Conservation (phyloP, 192 early-diverging fungal genomes). For the Entomortierella parvispora region DNA sequence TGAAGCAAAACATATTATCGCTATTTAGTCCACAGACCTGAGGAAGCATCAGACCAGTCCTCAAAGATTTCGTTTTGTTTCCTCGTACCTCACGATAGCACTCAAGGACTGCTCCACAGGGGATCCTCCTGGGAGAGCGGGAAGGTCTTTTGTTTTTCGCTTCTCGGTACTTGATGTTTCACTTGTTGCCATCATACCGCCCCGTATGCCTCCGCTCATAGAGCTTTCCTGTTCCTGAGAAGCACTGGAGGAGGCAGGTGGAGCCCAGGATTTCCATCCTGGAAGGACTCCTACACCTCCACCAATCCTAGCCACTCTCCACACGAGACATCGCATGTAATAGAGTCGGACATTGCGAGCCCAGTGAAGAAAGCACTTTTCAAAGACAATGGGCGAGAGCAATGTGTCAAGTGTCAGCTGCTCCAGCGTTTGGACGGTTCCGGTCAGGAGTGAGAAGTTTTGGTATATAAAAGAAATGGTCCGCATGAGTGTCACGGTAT, state of each 20-base stretch:
- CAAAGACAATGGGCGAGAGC: slow-evolving; percentile 53
- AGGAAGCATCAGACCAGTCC: too few relatives aligned
- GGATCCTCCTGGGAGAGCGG: slow-evolving; percentile 1
- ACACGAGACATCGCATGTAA: slow-evolving; percentile 59
- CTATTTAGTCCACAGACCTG: neutral
- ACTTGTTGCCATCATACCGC: slow-evolving; percentile 33
- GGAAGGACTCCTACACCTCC: slow-evolving; percentile 44
- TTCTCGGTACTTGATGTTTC: neutral
- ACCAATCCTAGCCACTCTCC: slow-evolving; percentile 54
- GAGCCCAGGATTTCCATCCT: slow-evolving; percentile 31
- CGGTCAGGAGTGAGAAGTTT: slow-evolving; percentile 59
- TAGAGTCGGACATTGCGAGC: slow-evolving; percentile 59
- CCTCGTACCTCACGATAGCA: slow-evolving; percentile 30
- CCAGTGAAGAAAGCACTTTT: slow-evolving; percentile 62
- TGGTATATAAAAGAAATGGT: slow-evolving; percentile 61
- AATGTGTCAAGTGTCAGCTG: slow-evolving; percentile 51
- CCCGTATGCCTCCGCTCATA: neutral
- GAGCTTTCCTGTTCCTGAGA: neutral
- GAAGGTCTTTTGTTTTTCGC: slow-evolving; percentile 21
- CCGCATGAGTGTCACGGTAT: slow-evolving; percentile 58
- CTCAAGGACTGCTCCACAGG: slow-evolving; percentile 23
- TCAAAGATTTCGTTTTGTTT: too few relatives aligned
- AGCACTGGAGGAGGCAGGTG: neutral
- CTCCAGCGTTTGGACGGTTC: slow-evolving; percentile 41
- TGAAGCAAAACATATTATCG: neutral